phyloP scores from a whole-genome alignment of 2,329 filamentous ascomycete species.

The Biscogniauxia sp. region DNA sequence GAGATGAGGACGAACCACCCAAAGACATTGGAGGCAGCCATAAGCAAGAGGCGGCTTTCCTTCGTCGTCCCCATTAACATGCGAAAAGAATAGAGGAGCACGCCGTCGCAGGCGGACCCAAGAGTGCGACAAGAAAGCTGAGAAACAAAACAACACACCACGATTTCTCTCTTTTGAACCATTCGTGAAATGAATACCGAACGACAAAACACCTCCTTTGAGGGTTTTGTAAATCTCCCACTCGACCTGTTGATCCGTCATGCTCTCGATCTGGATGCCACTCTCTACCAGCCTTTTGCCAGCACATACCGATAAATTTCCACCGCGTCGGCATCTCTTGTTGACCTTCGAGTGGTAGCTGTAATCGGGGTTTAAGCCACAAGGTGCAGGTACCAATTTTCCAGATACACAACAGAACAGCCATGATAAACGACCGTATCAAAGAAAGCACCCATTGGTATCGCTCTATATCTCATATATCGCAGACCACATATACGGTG shows the following conservation, averaged over 20 bases:
- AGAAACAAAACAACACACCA: background rate
- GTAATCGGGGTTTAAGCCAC: conserved; percentile 17
- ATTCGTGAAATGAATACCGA: conserved; percentile 7
- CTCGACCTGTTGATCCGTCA: conserved; percentile 18
- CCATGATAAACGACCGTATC: conserved; percentile 20
- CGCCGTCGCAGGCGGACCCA: too few species aligned
- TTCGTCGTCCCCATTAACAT: background rate
- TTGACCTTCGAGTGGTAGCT: conserved; percentile 9
- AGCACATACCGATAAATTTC: conserved; percentile 14
- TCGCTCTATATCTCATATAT: background rate
- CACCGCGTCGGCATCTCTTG: conserved; percentile 12
- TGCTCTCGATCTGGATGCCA: conserved; percentile 10
- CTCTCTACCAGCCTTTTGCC: conserved; percentile 14
- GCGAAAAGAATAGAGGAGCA: background rate
- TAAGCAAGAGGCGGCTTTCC: background rate
- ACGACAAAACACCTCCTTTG: conserved; percentile 19
- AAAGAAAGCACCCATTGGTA: conserved; percentile 31
- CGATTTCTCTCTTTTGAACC: background rate
- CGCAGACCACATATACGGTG: too few species aligned
- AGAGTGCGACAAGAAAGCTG: background rate
- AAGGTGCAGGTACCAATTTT: conserved; percentile 19
- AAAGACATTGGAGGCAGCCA: background rate
- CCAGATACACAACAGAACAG: conserved; percentile 17
- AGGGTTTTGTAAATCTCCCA: conserved; percentile 16
- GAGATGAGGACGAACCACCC: background rate